phyloP scores from a whole-genome alignment of 805 yeast species.

The Wickerhamomyces canadensis region DNA sequence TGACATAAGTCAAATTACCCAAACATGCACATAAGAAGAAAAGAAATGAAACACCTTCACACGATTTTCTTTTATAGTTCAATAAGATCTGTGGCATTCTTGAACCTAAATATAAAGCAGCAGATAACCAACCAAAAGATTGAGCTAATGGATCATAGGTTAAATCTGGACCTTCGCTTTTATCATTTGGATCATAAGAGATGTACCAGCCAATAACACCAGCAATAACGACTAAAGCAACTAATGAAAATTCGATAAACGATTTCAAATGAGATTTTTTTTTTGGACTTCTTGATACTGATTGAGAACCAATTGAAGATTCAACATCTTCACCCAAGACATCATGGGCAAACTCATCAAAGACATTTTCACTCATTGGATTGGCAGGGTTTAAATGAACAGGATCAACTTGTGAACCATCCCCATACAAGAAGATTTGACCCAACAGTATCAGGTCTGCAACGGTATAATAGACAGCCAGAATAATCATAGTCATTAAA shows the following conservation, averaged over 20 bases:
- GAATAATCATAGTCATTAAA: constrained; percentile 87
- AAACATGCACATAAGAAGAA: constrained; percentile 93
- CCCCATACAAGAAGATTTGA: constrained; percentile 81
- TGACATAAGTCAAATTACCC: constrained; percentile 88
- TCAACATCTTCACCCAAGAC: constrained; percentile 27
- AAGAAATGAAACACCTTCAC: constrained; percentile 92
- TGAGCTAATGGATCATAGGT: constrained; percentile 78
- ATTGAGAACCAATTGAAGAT: constrained; percentile 7
- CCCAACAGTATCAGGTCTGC: constrained; percentile 82
- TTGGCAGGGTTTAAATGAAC: constrained; percentile 86
- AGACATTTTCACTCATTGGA: constrained; percentile 69
- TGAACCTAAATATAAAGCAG: constrained; percentile 74
- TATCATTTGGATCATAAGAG: constrained; percentile 41
- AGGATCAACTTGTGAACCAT: constrained; percentile 55
- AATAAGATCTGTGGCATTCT: constrained; percentile 87
- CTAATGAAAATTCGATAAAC: constrained; percentile 32
- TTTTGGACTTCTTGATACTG: constrained; percentile 5
- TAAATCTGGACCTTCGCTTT: constrained; percentile 36
- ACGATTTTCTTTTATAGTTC: constrained; percentile 81
- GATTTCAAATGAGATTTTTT: constrained; percentile 19
- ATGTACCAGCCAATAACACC: constrained; percentile 89
- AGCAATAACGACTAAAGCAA: constrained; percentile 66
- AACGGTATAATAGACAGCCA: constrained; percentile 87
- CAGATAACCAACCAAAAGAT: constrained; percentile 76
- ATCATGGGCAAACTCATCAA: constrained; percentile 52